phyloP scores from a whole-genome alignment of 2,329 filamentous ascomycete genomes.

The Trichophyton mentagrophytes region DNA sequence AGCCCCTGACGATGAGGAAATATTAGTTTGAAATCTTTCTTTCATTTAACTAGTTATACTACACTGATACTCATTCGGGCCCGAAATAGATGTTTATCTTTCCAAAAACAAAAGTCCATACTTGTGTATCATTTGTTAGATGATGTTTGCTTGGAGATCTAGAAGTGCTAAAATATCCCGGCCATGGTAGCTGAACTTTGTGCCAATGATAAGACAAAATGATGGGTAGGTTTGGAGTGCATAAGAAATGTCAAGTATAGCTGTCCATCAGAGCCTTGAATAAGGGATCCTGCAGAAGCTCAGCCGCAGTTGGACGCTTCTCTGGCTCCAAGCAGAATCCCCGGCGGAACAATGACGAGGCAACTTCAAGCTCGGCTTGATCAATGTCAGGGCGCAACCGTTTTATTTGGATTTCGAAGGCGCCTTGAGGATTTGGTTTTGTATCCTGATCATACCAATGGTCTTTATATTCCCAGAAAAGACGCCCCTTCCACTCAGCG shows the following conservation, averaged over 20 bases:
- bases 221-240: no score
- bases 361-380: not conserved
- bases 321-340: not conserved
- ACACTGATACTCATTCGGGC: not conserved
- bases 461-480: slow-evolving; percentile 12
- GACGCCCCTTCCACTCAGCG: slow-evolving; percentile 16
- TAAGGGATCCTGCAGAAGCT: not conserved
- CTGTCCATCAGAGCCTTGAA: not conserved
- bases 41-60: not conserved
- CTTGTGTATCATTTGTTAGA: not conserved
- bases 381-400: not conserved
- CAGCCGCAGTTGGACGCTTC: not conserved
- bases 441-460: slow-evolving; percentile 20
- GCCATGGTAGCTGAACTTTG: no score
- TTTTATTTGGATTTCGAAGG: not conserved
- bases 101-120: no score
- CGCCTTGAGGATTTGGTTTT: not conserved
- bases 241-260: not conserved
- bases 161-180: no score
- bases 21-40: not conserved
- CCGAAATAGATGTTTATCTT: not conserved
- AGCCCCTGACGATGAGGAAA: not conserved
- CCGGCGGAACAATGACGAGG: not conserved
- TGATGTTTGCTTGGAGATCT: not conserved
- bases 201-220: no score